phyloP scores from a whole-genome alignment of 1,284 basidiomycete species.

The Malassezia equina region DNA sequence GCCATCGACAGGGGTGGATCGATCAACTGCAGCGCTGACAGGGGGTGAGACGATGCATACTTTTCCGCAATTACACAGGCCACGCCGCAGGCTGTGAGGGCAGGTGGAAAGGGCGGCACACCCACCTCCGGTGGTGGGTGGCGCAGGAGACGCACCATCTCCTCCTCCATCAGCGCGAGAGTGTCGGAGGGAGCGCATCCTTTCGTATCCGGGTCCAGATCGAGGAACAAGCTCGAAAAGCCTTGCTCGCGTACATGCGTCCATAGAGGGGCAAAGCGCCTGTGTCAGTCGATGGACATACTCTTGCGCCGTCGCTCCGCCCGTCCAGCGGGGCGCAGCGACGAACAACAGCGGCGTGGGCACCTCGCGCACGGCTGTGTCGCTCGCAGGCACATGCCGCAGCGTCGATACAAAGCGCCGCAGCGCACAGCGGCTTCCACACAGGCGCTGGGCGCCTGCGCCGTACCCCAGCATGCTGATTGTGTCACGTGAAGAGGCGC shows the following conservation, averaged over 20 bases:
- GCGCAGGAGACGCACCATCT: conserved; percentile 19
- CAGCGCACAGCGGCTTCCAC: neutral
- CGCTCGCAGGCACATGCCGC: conserved; percentile 1
- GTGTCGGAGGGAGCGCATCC: neutral
- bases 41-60: conserved; percentile 37
- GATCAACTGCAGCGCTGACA: conserved; percentile 33
- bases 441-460: conserved; percentile 7
- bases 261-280: conserved; percentile 14
- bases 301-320: conserved; percentile 12
- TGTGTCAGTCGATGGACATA: conserved; percentile 14
- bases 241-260: conserved; percentile 21
- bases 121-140: conserved; percentile 11
- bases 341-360: conserved; percentile 40
- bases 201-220: conserved; percentile 24
- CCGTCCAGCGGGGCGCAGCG: conserved; percentile 31
- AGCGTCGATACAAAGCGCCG: conserved; percentile 14
- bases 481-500: neutral
- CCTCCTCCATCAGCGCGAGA: conserved; percentile 13
- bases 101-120: conserved; percentile 29
- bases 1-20: conserved; percentile 33
- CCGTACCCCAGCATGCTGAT: neutral
- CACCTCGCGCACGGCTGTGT: conserved; percentile 23
- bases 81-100: conserved; percentile 26
- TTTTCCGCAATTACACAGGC: conserved; percentile 29
- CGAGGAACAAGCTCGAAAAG: conserved; percentile 27